Evolutionary conservation across 768 basidiomycete species (phyloP), one percentile per base, ranked within the genome.

Genomic region (Boletus insuetus): DNA sequence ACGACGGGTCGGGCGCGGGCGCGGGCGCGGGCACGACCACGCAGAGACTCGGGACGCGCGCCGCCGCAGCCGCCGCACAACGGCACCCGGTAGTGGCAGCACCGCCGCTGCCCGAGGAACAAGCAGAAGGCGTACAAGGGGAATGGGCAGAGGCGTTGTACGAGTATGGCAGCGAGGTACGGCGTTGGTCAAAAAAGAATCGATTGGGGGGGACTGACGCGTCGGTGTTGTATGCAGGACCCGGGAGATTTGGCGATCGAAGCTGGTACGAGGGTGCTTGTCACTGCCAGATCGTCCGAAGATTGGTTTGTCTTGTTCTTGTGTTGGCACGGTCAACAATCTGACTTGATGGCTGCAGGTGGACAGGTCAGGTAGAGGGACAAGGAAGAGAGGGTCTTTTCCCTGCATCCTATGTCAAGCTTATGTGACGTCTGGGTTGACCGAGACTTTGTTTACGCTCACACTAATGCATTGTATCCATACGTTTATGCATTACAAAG

Each of bases 71-170:
- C n/a, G n/a, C n/a, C n/a, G n/a, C n/a, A n/a, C 38, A 19, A 14
- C 1, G 16, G 7, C 38, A 8, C 8, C 14, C 17, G 1, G 38
- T 8, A 38, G 11, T n/a, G n/a, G n/a, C 38, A 14, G 3, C 13
- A 17, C 38, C 10, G 6, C 12, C 16, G 38, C 17, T 4, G 19
- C 40, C 41, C 11, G 74, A 74, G 58, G 65, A 66, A 3, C 75
- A 75, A 43, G 75, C 72, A 47, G n/a, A 39, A 4, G 9, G 34
- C 34, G 63, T 62, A 10, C 62, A 71, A 35, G 88, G 87, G 5
- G 86, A 88, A 57, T 92, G 90, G 90, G 88, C 82, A 16, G 84
- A 91, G 62, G 90, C 76, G 6, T 61, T 89, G 69, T 92, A 91
- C 64, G 89, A 88, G 56, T 92, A 88, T 73, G 73, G 73, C 41